Evolutionary conservation across 1,139 yeast species (phyloP).

Genomic region (Geotrichum histeridarum): DNA sequence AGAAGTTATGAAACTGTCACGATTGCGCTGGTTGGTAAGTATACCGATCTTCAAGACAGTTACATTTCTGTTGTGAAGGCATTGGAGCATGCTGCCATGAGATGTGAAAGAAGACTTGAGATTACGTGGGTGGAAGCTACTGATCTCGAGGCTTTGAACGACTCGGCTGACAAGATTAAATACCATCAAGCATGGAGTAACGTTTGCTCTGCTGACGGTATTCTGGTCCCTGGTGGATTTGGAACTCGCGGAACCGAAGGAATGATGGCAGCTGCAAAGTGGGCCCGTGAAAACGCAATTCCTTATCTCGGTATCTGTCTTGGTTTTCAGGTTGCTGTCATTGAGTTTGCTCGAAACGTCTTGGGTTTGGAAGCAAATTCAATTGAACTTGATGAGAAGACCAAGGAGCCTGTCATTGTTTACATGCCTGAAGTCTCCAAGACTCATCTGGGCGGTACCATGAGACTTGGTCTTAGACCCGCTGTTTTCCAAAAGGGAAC

Average conservation of each 20-base stretch:
- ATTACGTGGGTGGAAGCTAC: constrained; percentile 96
- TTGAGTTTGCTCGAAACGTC: constrained; percentile 83
- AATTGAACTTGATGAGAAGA: constrained; percentile 69
- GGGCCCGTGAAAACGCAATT: constrained; percentile 91
- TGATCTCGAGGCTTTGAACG: constrained; percentile 73
- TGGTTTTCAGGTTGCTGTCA: constrained; percentile 95
- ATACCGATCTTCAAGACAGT: constrained; percentile 91
- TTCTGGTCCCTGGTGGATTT: constrained; percentile 97
- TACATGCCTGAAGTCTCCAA: constrained; percentile 99
- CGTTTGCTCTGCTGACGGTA: constrained; percentile 93
- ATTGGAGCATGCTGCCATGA: constrained; percentile 90
- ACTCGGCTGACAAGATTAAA: constrained; percentile 58
- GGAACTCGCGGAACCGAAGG: constrained; percentile 98
- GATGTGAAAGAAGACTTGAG: constrained; percentile 74
- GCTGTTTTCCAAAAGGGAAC: constrained; percentile 71
- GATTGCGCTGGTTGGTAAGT: constrained; percentile 95
- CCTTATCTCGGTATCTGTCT: constrained; percentile 97
- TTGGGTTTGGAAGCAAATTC: constrained; percentile 74
- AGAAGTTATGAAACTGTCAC: constrained; percentile 79
- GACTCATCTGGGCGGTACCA: constrained; percentile 94
- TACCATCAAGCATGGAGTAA: constrained; percentile 95
- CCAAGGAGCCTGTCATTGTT: constrained; percentile 74
- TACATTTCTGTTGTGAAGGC: constrained; percentile 93
- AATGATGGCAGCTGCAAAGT: constrained; percentile 93
- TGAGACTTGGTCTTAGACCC: constrained; percentile 94